A percentile compares a stretch with the other conserved stretches of the same genome.
These are phyloP conservation scores for Nepenthes alata DNA, from an alignment of 179 eudicot genomes.

Conservation along the genomic window DNA sequence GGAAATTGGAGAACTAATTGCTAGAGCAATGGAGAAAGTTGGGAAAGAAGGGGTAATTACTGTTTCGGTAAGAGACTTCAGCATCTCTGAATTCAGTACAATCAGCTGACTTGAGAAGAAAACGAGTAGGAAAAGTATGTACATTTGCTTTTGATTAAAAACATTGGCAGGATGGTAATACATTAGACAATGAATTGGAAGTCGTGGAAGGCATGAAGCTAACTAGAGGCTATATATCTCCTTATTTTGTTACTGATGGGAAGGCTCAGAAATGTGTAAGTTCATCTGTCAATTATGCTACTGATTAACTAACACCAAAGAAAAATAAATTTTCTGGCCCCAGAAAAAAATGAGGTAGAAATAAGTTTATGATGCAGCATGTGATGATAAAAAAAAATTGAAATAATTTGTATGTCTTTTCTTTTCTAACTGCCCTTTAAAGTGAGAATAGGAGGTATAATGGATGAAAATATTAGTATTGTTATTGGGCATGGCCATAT, in stretches of 20 bases:
- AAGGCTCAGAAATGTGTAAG: constrained; percentile 84
- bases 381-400: too few relatives aligned
- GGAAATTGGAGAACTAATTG: constrained; percentile 82
- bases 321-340: too few relatives aligned
- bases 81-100: not conserved
- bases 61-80: constrained; percentile 53
- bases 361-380: not conserved
- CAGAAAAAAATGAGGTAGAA: not conserved
- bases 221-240: constrained; percentile 86
- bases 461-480: too few relatives aligned
- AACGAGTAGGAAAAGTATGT: constrained; percentile 1
- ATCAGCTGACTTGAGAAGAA: not conserved
- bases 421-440: too few relatives aligned
- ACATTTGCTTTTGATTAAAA: constrained; percentile 1
- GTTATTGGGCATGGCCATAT: too few relatives aligned
- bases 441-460: too few relatives aligned
- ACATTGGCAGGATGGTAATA: constrained; percentile 71
- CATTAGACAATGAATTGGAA: constrained; percentile 76
- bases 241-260: constrained; percentile 77
- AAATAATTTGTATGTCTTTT: too few relatives aligned
- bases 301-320: not conserved
- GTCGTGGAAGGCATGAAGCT: constrained; percentile 98
- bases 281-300: constrained; percentile 2
- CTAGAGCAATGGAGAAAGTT: constrained; percentile 97
- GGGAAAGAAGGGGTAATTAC: constrained; percentile 95